These are phyloP conservation scores for Lupinus albus DNA, from an alignment of 306 rosid genomes.

Conservation along the genomic window DNA sequence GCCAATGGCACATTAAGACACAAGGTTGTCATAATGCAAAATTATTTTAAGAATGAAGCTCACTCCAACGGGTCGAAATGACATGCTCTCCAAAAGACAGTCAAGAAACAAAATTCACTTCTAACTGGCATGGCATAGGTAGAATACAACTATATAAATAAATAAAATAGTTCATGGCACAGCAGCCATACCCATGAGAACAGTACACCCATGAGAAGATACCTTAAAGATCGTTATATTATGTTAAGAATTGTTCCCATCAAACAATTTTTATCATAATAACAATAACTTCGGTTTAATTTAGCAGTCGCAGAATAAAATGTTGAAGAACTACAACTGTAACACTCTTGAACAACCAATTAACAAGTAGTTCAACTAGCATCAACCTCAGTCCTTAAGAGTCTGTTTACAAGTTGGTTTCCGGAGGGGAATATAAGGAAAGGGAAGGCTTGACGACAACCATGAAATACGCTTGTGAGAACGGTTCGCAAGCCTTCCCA, in stretches of 20 bases:
- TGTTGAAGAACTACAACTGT: not conserved
- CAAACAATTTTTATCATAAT: not conserved
- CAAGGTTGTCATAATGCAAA: not conserved
- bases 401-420: no score
- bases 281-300: slow-evolving; percentile 12
- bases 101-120: slow-evolving; percentile 3
- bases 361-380: not conserved
- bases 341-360: not conserved
- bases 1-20: not conserved
- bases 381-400: not conserved
- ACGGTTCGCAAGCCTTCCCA: no score
- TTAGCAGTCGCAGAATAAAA: slow-evolving; percentile 11
- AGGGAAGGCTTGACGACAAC: not conserved
- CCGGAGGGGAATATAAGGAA: not conserved
- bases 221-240: slow-evolving; percentile 1
- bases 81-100: slow-evolving; percentile 5
- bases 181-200: not conserved
- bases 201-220: slow-evolving; percentile 9
- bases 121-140: slow-evolving; percentile 14
- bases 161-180: slow-evolving; percentile 8
- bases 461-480: no score
- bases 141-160: not conserved
- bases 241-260: not conserved
- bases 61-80: not conserved
- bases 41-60: slow-evolving; percentile 10